Evolutionary conservation across 352 stramenopile genomes (phyloP).

Genomic region (Phytopythium aichiense): DNA sequence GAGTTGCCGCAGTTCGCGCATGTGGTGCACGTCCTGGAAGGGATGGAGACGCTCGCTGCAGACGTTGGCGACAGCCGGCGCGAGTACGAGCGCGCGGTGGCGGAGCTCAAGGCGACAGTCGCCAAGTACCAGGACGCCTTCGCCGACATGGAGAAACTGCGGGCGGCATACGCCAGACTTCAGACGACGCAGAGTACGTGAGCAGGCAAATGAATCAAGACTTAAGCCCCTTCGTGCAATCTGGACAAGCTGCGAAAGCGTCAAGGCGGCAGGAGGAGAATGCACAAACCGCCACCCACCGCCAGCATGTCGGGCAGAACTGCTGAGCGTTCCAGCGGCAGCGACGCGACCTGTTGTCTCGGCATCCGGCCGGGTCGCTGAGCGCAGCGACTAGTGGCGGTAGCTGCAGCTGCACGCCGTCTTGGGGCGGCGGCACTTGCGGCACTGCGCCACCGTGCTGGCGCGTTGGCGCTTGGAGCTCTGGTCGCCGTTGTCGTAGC

Average conservation of each 20-base stretch:
- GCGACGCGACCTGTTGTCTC: too few species aligned
- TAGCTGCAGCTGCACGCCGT: constrained; percentile 53
- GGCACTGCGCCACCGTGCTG: constrained; percentile 33
- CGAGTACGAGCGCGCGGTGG: constrained; percentile 23
- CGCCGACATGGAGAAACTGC: constrained; percentile 23
- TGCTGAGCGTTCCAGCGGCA: neutral
- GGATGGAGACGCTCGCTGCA: constrained; percentile 6
- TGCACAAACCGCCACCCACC: too few species aligned
- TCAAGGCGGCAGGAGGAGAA: neutral
- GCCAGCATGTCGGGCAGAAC: too few species aligned
- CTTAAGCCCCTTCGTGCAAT: neutral
- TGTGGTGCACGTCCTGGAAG: constrained; percentile 21
- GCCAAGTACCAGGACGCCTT: constrained; percentile 21
- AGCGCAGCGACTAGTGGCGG: constrained; percentile 18
- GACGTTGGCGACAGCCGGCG: constrained; percentile 11
- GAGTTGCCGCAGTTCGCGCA: constrained; percentile 28
- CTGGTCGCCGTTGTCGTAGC: constrained; percentile 15
- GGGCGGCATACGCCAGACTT: constrained; percentile 24
- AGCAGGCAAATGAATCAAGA: neutral
- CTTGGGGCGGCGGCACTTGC: constrained; percentile 47
- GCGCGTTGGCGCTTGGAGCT: constrained; percentile 34
- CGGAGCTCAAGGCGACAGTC: constrained; percentile 16
- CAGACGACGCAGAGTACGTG: constrained; percentile 1
- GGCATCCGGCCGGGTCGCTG: neutral
- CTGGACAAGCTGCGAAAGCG: neutral